A percentile compares a stretch with the other conserved stretches of the same genome.
Conservation (phyloP, 2,329 filamentous ascomycete species). For the Pseudopyricularia cyperi region DNA sequence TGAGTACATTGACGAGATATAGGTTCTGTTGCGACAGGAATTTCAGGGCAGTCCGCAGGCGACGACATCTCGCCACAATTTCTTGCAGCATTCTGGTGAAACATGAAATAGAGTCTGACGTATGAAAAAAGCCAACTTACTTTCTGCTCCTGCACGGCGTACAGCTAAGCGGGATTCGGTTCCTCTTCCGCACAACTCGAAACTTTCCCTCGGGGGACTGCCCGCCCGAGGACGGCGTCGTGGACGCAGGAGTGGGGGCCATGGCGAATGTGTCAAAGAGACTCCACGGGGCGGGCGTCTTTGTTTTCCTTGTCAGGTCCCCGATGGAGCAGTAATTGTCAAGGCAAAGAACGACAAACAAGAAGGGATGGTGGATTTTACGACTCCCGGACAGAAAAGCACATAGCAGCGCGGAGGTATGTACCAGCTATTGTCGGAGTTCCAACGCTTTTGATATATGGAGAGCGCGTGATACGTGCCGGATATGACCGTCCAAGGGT, state of each 20-base stretch:
- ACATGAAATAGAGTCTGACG: not conserved
- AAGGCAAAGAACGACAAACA: not conserved
- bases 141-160: constrained; percentile 85
- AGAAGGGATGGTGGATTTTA: constrained; percentile 4
- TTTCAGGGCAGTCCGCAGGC: too few species aligned
- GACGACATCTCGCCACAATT: not conserved
- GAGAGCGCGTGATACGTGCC: not conserved
- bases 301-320: not conserved
- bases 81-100: not conserved
- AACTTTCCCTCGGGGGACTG: constrained; percentile 80
- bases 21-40: too few species aligned
- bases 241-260: constrained; percentile 68
- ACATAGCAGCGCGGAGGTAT: not conserved
- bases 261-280: constrained; percentile 29
- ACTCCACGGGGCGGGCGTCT: not conserved
- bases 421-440: not conserved
- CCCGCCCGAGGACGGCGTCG: constrained; percentile 59
- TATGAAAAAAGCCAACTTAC: constrained; percentile 31
- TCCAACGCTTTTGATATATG: not conserved
- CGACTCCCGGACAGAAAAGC: not conserved
- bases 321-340: not conserved
- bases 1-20: not conserved
- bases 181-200: constrained; percentile 80
- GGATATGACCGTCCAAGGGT: not conserved
- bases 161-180: constrained; percentile 83